Base-by-base conservation (phyloP, 108 stramenopile species). In the Fistulifera solaris region DNA sequence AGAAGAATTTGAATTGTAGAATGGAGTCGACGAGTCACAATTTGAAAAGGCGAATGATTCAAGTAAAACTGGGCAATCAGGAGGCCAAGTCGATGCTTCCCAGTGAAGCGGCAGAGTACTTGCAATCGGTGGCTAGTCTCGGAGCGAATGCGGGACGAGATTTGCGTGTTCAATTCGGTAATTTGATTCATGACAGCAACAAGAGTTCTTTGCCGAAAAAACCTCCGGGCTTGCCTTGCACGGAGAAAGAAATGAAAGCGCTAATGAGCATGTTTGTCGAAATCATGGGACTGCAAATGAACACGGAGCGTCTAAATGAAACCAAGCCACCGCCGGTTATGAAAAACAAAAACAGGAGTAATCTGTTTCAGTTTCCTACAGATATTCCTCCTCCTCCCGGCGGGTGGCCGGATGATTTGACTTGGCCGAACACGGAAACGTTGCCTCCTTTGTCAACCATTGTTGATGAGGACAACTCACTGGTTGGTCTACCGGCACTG, bases 241-340 rank as follows among this genome's bases (percentile, higher is more conserved):
- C 42, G 8, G 76, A 77, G 48, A 74, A 62, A 16, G 78, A 80
- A 70, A 74, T 80, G 73, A 80, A 80, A 46, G 73, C 78, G 11
- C 61, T 80, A 21, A 70, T 75, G 68, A 57, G 49, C 38, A 80
- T 80, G 78, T 80, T 80, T 67, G 68, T 74, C 13, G 78, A 80
- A 63, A 72, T 80, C 26, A 75, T 80, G 73, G 74, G 74, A 16
- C 59, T 76, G 65, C 59, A 48, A 16, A 54, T 63, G 47, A 48
- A 72, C 35, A 47, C 51, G 28, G 58, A 68, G 13, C 24, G 61
- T 40, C 45, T 54, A 16, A 22, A 59, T 19, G 16, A 48, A n/a
- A 38, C 53, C 6, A 28, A n/a, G 18, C 53, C 31, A 8, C 31
- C 23, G 22, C 18, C 18, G 23, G 4, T 22, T 6, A 3, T 8